phyloP scores from a whole-genome alignment of 208 protist genomes.

The Trypanosoma avium region DNA sequence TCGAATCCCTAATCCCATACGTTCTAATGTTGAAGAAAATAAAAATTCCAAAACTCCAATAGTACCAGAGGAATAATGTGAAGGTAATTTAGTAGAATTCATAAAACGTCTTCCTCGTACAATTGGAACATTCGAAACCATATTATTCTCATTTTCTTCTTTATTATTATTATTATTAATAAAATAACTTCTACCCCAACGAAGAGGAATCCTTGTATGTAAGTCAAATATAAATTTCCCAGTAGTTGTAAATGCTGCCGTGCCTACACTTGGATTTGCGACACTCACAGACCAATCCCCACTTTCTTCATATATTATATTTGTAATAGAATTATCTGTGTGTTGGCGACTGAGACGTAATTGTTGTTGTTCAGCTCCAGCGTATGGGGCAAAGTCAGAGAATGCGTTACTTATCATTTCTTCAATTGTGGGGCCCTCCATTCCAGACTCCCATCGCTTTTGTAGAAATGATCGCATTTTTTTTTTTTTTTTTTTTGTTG shows the following conservation, averaged over 20 bases:
- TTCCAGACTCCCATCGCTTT: conserved; percentile 44
- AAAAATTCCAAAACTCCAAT: conserved; percentile 25
- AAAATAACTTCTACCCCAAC: neutral
- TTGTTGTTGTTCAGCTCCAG: conserved; percentile 70
- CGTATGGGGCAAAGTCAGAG: conserved; percentile 79
- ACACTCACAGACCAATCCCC: conserved; percentile 41
- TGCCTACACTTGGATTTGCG: conserved; percentile 33
- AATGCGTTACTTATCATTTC: conserved; percentile 69
- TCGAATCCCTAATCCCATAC: conserved; percentile 10
- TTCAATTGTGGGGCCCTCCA: conserved; percentile 62
- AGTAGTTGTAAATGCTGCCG: conserved; percentile 44
- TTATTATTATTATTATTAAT: neutral
- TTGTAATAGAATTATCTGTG: conserved; percentile 22
- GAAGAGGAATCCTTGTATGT: conserved; percentile 38
- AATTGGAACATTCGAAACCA: too few relatives aligned
- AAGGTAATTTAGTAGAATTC: neutral
- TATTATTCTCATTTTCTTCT: neutral
- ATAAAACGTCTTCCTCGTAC: conserved; percentile 4
- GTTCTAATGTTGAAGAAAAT: neutral
- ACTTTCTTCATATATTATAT: conserved; percentile 42
- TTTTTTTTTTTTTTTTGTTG: neutral
- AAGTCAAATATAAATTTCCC: conserved; percentile 37
- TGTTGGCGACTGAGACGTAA: conserved; percentile 47
- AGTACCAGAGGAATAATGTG: neutral
- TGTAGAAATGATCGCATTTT: conserved; percentile 19